Percentiles rank a stretch among this genome's conserved stretches.
phyloP scores from a whole-genome alignment of 345 rosid genomes.

The Syzygium aromaticum region DNA sequence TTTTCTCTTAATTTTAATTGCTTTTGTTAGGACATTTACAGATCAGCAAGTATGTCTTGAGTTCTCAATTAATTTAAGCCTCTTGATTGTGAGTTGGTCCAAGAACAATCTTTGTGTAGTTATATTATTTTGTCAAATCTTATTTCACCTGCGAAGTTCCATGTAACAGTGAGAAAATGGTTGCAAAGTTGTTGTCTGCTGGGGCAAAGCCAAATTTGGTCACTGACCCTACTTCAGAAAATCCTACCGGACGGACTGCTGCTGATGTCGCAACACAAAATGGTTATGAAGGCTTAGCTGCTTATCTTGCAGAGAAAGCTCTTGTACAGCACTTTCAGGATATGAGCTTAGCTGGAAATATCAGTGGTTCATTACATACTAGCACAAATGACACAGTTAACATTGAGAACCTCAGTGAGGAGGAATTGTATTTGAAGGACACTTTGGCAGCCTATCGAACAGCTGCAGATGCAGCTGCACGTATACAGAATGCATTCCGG shows the following conservation, averaged over 20 bases:
- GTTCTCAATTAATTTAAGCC: neutral
- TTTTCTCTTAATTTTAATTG: neutral
- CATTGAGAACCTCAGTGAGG: slow-evolving; percentile 34
- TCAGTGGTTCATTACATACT: slow-evolving; percentile 49
- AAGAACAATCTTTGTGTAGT: neutral
- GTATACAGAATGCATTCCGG: slow-evolving; percentile 80
- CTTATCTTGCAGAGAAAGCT: slow-evolving; percentile 80
- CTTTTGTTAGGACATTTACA: neutral
- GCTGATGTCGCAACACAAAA: slow-evolving; percentile 76
- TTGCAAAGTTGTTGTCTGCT: slow-evolving; percentile 76
- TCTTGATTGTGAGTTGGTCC: neutral
- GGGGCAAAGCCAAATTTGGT: slow-evolving; percentile 87
- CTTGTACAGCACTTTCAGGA: slow-evolving; percentile 70
- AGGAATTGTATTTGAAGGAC: slow-evolving; percentile 63
- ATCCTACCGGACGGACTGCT: slow-evolving; percentile 71
- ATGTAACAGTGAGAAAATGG: slow-evolving; percentile 81
- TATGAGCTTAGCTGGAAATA: slow-evolving; percentile 89
- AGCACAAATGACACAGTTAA: slow-evolving; percentile 23
- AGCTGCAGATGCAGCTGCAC: slow-evolving; percentile 91
- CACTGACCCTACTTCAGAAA: slow-evolving; percentile 64
- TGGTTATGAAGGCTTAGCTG: slow-evolving; percentile 84
- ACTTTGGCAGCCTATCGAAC: slow-evolving; percentile 74
- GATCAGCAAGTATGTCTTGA: neutral
- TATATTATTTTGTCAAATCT: neutral
- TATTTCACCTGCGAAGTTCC: neutral